These are phyloP conservation scores for Alternaria hordeiaustralica DNA, from an alignment of 2,329 filamentous ascomycete species.

Conservation along the genomic window DNA sequence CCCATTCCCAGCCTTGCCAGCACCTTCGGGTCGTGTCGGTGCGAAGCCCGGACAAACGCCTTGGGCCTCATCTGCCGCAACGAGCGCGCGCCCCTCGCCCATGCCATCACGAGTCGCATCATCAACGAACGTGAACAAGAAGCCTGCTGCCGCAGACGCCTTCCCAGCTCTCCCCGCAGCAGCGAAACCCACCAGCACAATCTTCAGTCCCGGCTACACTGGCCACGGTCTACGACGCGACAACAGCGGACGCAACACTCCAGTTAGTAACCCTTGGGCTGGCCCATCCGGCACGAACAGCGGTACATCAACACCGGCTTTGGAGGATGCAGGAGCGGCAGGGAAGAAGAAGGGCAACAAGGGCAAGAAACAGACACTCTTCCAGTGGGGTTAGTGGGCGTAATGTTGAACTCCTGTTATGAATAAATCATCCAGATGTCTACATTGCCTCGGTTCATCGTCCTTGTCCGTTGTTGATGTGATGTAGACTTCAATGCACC, in stretches of 20 bases:
- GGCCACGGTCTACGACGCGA: conserved; percentile 54
- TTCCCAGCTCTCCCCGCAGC: conserved; percentile 86
- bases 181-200: conserved; percentile 68
- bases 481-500: not conserved
- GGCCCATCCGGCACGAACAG: conserved; percentile 37
- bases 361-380: conserved; percentile 59
- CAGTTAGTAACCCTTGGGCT: conserved; percentile 50
- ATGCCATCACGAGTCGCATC: conserved; percentile 43
- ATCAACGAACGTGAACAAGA: conserved; percentile 34
- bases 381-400: conserved; percentile 53
- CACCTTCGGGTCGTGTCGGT: conserved; percentile 38
- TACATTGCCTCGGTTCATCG: not conserved
- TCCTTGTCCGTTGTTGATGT: not conserved
- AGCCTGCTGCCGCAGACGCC: conserved; percentile 57
- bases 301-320: conserved; percentile 29
- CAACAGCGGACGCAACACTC: conserved; percentile 49
- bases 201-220: conserved; percentile 58
- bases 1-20: conserved; percentile 42
- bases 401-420: not conserved
- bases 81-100: conserved; percentile 46
- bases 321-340: conserved; percentile 29
- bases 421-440: not conserved
- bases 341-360: conserved; percentile 57
- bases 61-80: conserved; percentile 41
- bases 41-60: conserved; percentile 46